Base-by-base conservation (phyloP, 345 rosid species). In the Linum usitatissimum region DNA sequence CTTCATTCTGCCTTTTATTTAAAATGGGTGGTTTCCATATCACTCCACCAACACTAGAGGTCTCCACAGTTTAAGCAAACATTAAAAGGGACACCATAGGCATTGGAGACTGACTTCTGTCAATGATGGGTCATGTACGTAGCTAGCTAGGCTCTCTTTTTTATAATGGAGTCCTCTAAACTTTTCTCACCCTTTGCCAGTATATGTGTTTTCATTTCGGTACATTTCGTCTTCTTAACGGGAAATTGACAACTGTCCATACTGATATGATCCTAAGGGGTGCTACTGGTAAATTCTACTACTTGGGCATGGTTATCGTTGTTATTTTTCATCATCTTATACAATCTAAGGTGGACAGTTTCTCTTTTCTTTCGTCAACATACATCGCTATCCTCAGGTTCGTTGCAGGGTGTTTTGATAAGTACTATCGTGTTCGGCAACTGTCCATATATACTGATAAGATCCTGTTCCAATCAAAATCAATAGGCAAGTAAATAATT, bases 321-420 rank as follows among this genome's bases (percentile, higher is more conserved):
- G n/a, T n/a, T n/a, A n/a, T n/a, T n/a, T n/a, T n/a, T n/a, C n/a
- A n/a, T n/a, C n/a, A n/a, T n/a, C n/a, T n/a, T n/a, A n/a, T n/a
- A n/a, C n/a, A n/a, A n/a, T n/a, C n/a, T n/a, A n/a, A n/a, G n/a
- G n/a, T n/a, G n/a, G n/a, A n/a, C n/a, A n/a, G n/a, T n/a, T n/a
- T n/a, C n/a, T n/a, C n/a, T n/a, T n/a, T n/a, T n/a, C n/a, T n/a
- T n/a, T 39, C 2, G 18, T 40, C 53, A 9, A 38, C 40, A 21
- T 30, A 28, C 62, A 12, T 21, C 13, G 6, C 17, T 61, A 21
- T 39, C 18, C 30, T 53, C 8, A n/a, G 3, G 71, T 61, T 72
- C 85, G 86, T n/a, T n/a, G n/a, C n/a, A n/a, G n/a, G 90, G 78
- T 86, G 91, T 64, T 86, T 76, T 65, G 78, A 91, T 79, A 84